Base-by-base conservation (phyloP, 768 basidiomycete genomes). In the Xanthoconium purpureum region DNA sequence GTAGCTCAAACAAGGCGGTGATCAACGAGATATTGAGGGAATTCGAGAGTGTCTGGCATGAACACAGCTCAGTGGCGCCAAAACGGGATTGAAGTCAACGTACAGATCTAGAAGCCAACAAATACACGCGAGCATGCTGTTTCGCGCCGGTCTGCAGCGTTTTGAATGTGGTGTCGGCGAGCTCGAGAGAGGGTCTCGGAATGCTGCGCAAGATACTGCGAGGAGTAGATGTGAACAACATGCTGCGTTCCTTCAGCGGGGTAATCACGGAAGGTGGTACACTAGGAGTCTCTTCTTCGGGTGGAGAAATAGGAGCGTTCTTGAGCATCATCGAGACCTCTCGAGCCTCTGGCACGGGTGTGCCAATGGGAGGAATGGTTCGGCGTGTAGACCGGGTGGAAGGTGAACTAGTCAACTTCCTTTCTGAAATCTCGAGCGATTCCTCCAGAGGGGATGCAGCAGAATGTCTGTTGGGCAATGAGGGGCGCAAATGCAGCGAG, bases 21-120 rank as follows among this genome's bases (percentile, higher is more conserved):
- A 84, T 57, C 18, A 76, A 75, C 75, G 80, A 84, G 43, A 89
- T 83, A 55, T 84, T 84, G 37, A 74, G 75, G 2, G 87, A 83
- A 59, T 82, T 82, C n/a, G 88, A 89, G 11, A 88, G 74, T 51
- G 82, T 80, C 87, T 78, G 42, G 10, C 20, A 50, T n/a, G 42
- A 55, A 53, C 44, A n/a, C 5, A 17, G 14, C 12, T 66, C 32
- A 60, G 33, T 24, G 12, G 5, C 1, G 37, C 37, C 9, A 35
- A 48, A 18, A 47, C 10, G 37, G 6, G 36, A 39, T 15, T 28
- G 2, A 20, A 39, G 9, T n/a, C 29, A 20, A 62, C 70, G 30
- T 57, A 71, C 71, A 35, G 68, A 58, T 68, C 71, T 66, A 12
- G 62, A 66, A n/a, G 58, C 62, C 18, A 64, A 37, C 29, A 71